Percentiles rank a stretch among this genome's conserved stretches.
Conservation (phyloP, 2,329 filamentous ascomycete genomes). For the Ceratocystis destructans region DNA sequence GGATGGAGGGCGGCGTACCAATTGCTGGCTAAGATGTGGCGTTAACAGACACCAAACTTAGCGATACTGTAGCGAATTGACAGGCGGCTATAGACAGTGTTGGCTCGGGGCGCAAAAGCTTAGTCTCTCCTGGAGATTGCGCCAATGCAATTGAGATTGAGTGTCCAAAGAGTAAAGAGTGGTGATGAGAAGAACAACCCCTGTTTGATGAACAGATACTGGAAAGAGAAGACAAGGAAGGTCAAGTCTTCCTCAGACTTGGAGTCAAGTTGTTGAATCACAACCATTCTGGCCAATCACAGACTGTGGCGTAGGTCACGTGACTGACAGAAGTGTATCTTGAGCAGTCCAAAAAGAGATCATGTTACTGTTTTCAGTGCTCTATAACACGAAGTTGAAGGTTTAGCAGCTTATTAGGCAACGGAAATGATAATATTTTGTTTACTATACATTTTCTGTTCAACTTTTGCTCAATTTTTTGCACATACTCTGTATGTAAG, state of each 20-base stretch:
- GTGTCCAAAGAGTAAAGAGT: background rate
- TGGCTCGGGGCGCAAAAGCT: conserved; percentile 11
- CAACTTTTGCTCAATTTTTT: too few relatives aligned
- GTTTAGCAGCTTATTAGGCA: background rate
- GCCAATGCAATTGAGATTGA: conserved; percentile 15
- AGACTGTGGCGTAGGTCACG: background rate
- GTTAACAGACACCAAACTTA: conserved; percentile 6
- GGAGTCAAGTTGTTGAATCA: conserved; percentile 7
- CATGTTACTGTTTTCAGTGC: background rate
- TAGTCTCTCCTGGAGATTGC: conserved; percentile 14
- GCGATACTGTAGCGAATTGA: conserved; percentile 5
- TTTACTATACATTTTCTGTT: too few relatives aligned
- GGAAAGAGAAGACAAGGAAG: conserved; percentile 7
- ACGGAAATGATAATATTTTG: background rate
- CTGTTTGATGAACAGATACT: conserved; percentile 13
- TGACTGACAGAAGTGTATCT: background rate
- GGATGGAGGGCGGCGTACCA: conserved; percentile 5
- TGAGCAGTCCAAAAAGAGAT: background rate
- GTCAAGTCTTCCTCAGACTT: conserved; percentile 4
- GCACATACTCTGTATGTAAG: too few relatives aligned
- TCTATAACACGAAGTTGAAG: background rate
- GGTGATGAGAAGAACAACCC: conserved; percentile 11
- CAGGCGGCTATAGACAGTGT: background rate
- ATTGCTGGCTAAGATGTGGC: conserved; percentile 8
- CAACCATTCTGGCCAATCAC: conserved; percentile 13